Conservation (phyloP, 805 yeast genomes). For the Sugiyamaella valdiviana region DNA sequence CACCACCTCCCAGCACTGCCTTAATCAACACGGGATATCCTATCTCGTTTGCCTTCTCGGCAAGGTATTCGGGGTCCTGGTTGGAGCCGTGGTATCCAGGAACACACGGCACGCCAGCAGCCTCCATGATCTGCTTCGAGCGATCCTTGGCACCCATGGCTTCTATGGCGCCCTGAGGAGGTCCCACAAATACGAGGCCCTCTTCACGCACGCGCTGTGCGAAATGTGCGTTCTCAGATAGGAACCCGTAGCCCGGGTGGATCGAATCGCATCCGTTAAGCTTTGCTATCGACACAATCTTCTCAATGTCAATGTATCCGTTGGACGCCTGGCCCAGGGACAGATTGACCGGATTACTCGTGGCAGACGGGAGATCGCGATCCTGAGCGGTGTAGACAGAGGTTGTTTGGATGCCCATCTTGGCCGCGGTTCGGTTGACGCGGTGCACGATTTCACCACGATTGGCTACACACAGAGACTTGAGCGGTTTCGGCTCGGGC, state of each 20-base stretch:
- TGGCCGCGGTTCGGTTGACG: constrained; percentile 25
- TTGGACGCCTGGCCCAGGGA: constrained; percentile 23
- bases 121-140: constrained; percentile 30
- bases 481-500: constrained; percentile 9
- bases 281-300: constrained; percentile 45
- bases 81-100: constrained; percentile 32
- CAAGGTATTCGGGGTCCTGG: constrained; percentile 26
- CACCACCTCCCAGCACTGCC: constrained; percentile 56
- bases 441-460: constrained; percentile 47
- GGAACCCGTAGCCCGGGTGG: constrained; percentile 53
- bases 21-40: constrained; percentile 51
- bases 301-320: constrained; percentile 38
- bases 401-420: constrained; percentile 29
- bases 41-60: constrained; percentile 26
- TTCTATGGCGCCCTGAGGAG: constrained; percentile 30
- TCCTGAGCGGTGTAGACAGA: constrained; percentile 31
- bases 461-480: constrained; percentile 43
- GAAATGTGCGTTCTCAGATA: constrained; percentile 39
- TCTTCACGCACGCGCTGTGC: constrained; percentile 29
- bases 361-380: constrained; percentile 24
- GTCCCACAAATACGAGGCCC: constrained; percentile 32
- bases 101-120: constrained; percentile 31
- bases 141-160: constrained; percentile 33
- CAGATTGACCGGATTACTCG: constrained; percentile 19
- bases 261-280: constrained; percentile 47